Evolutionary conservation across 2,329 filamentous ascomycete species (phyloP).

Genomic region (Sporothrix luriei): DNA sequence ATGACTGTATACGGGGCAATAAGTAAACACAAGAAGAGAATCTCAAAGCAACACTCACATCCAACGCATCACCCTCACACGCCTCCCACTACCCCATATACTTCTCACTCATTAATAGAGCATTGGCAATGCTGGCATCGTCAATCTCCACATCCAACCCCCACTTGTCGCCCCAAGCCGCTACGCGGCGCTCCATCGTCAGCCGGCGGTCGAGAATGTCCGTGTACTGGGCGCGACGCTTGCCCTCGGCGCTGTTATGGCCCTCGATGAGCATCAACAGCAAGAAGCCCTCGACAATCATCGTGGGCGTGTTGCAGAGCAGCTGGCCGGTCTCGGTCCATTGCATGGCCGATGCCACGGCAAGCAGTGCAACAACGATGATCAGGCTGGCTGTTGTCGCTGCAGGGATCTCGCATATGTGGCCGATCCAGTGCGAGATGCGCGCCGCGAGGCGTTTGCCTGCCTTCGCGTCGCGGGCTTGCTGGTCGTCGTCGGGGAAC

Average conservation of each 20-base stretch:
- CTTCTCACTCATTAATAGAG: conserved; percentile 29
- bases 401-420: conserved; percentile 33
- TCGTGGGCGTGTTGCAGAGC: conserved; percentile 42
- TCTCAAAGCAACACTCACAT: not conserved
- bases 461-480: conserved; percentile 5
- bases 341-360: conserved; percentile 38
- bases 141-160: conserved; percentile 32
- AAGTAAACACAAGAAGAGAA: conserved; percentile 14
- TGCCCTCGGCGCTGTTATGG: conserved; percentile 39
- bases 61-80: not conserved
- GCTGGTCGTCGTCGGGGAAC: conserved; percentile 27
- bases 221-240: conserved; percentile 38
- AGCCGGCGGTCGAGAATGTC: conserved; percentile 39
- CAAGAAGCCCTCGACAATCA: conserved; percentile 41
- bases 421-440: conserved; percentile 37
- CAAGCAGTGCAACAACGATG: conserved; percentile 36
- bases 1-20: not conserved
- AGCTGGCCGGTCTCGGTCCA: conserved; percentile 42
- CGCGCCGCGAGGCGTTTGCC: conserved; percentile 34
- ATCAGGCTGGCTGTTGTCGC: conserved; percentile 37
- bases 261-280: conserved; percentile 39
- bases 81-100: conserved; percentile 19
- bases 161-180: conserved; percentile 33
- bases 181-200: conserved; percentile 37
- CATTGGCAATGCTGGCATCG: conserved; percentile 29